phyloP scores from a whole-genome alignment of 495 filamentous ascomycete species.

The Hypomontagnella submonticulosa region DNA sequence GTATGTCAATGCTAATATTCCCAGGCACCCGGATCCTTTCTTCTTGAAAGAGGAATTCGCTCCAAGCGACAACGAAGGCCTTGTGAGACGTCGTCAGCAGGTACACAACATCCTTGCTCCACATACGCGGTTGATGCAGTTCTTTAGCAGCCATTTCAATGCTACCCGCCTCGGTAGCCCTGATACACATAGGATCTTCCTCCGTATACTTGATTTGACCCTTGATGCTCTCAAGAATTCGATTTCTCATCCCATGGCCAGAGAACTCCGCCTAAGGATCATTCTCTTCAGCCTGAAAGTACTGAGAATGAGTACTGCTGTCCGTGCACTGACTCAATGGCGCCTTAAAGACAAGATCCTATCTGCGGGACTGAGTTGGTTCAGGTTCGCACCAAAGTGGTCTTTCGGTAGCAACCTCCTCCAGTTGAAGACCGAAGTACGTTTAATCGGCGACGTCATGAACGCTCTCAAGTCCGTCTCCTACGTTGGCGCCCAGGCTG shows the following conservation, averaged over 20 bases:
- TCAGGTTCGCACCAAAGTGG: constrained; percentile 84
- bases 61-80: constrained; percentile 82
- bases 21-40: constrained; percentile 85
- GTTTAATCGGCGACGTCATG: constrained; percentile 80
- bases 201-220: constrained; percentile 79
- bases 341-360: constrained; percentile 88
- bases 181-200: constrained; percentile 81
- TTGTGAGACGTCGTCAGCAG: constrained; percentile 77
- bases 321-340: constrained; percentile 70
- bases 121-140: constrained; percentile 85
- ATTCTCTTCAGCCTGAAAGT: constrained; percentile 83
- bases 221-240: constrained; percentile 75
- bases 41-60: constrained; percentile 91
- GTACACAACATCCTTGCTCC: constrained; percentile 84
- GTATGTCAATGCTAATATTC: constrained; percentile 38
- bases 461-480: constrained; percentile 67
- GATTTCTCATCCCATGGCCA: constrained; percentile 81
- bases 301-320: constrained; percentile 72
- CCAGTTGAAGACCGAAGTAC: constrained; percentile 91
- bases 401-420: constrained; percentile 94
- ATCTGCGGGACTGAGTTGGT: constrained; percentile 88
- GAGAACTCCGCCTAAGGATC: constrained; percentile 90
- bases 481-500: constrained; percentile 64
- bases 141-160: constrained; percentile 93
- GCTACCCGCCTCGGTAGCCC: constrained; percentile 83